These are phyloP conservation scores for Spencermartinsiella europaea DNA, from an alignment of 805 yeast species.

Conservation along the genomic window DNA sequence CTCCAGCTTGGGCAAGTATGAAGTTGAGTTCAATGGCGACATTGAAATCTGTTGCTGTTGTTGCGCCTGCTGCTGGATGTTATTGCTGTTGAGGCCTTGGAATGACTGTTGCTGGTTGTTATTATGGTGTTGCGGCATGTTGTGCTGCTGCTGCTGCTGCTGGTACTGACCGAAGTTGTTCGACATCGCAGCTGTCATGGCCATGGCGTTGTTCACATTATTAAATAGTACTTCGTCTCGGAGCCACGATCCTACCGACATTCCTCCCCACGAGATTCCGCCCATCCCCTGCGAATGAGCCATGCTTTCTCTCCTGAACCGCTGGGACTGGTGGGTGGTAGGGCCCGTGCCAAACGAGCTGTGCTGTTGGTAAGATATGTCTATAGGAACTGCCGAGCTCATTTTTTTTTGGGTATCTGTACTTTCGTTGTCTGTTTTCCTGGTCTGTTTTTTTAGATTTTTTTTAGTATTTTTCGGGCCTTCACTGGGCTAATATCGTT, in stretches of 20 bases:
- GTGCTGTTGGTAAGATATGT: conserved; percentile 34
- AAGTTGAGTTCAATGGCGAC: conserved; percentile 58
- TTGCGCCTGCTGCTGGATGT: conserved; percentile 40
- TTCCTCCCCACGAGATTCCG: conserved; percentile 95
- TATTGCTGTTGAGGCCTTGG: conserved; percentile 24
- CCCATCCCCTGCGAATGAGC: conserved; percentile 98
- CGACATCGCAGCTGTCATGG: not conserved
- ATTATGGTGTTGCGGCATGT: not conserved
- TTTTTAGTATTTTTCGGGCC: not conserved
- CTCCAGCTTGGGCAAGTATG: conserved; percentile 87
- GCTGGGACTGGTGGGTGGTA: conserved; percentile 26
- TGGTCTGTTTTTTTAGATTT: not conserved
- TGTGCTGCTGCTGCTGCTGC: not conserved
- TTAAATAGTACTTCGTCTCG: conserved; percentile 60
- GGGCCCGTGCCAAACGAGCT: conserved; percentile 13
- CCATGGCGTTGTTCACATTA: not conserved
- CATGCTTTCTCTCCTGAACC: conserved; percentile 79
- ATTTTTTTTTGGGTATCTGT: conserved; percentile 6
- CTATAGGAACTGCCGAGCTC: conserved; percentile 37
- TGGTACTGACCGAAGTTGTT: not conserved
- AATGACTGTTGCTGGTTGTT: not conserved
- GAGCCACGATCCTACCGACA: conserved; percentile 92
- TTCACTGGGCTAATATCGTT: too few relatives aligned
- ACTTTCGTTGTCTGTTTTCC: not conserved
- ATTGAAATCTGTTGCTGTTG: conserved; percentile 34